Evolutionary conservation across 164 flowering plant genomes (phyloP).

Genomic region (Berberis thunbergii): DNA sequence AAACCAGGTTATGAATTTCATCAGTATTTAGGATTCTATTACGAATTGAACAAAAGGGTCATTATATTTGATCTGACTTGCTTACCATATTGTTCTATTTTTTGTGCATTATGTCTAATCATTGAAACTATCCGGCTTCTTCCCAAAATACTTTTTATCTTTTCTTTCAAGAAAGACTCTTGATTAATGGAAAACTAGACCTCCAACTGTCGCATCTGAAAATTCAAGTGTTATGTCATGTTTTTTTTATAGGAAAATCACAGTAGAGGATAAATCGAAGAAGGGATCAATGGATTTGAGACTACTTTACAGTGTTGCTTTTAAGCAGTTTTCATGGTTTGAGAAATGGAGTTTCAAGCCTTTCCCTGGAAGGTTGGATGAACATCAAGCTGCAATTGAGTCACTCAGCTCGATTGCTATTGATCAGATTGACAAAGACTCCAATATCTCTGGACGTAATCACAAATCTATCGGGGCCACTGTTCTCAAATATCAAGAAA

Average conservation of each 20-base stretch:
- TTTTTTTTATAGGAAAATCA: slow-evolving; percentile 37
- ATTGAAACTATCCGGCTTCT: too few relatives aligned
- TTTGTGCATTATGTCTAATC: too few relatives aligned
- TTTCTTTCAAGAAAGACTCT: neutral
- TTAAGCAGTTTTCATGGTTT: slow-evolving; percentile 71
- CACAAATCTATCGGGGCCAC: slow-evolving; percentile 26
- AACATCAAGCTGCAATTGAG: slow-evolving; percentile 47
- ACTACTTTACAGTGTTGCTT: slow-evolving; percentile 64
- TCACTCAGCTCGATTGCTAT: slow-evolving; percentile 46
- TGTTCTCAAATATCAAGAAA: slow-evolving; percentile 37
- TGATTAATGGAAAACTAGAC: neutral
- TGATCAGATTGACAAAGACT: slow-evolving; percentile 22
- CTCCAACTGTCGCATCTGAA: too few relatives aligned
- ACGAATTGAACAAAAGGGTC: too few relatives aligned
- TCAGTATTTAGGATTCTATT: too few relatives aligned
- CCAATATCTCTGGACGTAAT: slow-evolving; percentile 10
- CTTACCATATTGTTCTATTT: too few relatives aligned
- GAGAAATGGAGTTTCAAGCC: slow-evolving; percentile 83
- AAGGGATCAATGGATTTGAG: slow-evolving; percentile 70
- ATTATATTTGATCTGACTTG: too few relatives aligned
- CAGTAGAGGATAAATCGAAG: slow-evolving; percentile 57
- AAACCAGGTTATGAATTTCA: too few relatives aligned
- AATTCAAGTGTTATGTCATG: neutral
- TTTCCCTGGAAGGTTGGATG: slow-evolving; percentile 61
- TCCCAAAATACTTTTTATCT: neutral